These are phyloP conservation scores for Talaromyces wortmannii DNA, from an alignment of 495 filamentous ascomycete species.

Conservation along the genomic window DNA sequence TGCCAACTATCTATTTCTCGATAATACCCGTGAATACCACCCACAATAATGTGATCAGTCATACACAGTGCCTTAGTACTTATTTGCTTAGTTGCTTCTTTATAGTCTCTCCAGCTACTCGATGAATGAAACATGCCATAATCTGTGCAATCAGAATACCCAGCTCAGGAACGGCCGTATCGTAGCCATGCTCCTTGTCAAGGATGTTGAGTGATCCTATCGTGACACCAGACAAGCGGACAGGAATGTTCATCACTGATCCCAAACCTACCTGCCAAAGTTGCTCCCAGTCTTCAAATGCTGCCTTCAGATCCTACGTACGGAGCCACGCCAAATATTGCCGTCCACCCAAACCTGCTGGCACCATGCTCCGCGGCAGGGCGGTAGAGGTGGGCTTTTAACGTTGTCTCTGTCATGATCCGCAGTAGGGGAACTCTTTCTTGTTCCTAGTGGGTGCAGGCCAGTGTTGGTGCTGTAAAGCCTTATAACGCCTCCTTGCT, in stretches of 20 bases:
- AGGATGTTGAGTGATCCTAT: background rate
- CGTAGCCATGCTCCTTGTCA: background rate
- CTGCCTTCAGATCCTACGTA: background rate
- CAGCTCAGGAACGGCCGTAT: background rate
- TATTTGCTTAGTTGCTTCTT: background rate
- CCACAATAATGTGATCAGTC: background rate
- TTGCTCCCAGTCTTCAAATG: background rate
- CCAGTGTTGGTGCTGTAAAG: background rate
- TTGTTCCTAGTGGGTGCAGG: background rate
- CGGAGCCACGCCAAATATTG: background rate
- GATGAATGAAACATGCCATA: background rate
- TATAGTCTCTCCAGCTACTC: background rate
- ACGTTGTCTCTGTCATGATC: background rate
- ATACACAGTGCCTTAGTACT: background rate
- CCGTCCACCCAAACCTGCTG: background rate
- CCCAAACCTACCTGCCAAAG: background rate
- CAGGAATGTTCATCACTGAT: background rate
- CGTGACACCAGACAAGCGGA: background rate
- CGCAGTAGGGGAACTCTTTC: background rate
- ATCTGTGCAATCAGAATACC: background rate
- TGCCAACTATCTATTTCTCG: background rate
- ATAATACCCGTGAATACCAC: background rate
- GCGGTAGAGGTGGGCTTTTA: background rate
- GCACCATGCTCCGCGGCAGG: background rate
- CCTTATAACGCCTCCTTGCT: background rate